Base-by-base conservation (phyloP, 2,329 filamentous ascomycete genomes). In the Aspergillus transmontanensis region DNA sequence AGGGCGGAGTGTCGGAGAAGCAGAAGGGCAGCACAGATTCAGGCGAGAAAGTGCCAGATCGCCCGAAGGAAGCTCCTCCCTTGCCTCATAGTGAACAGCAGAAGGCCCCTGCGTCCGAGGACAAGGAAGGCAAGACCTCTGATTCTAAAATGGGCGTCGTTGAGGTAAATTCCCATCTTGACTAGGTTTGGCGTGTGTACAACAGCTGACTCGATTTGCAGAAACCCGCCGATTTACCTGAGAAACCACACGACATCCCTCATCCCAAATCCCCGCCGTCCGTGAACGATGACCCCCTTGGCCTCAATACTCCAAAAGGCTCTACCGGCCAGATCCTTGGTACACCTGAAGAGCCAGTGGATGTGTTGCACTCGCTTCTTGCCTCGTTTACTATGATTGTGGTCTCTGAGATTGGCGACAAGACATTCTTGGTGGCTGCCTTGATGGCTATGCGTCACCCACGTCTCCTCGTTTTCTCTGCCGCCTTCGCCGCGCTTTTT, bases 371-470 rank as follows among this genome's bases (percentile, higher is more conserved):
- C 78, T 98, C 95, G 4, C 96, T 95, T 73, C 75, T 96, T 14
- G 88, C 98, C 36, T 96, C 95, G 19, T 88, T 97, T 64, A 94
- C 94, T 62, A 99, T 98, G 95, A 99, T 99, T 72, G 83, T 98
- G 66, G 90, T 98, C 71, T 97, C 94, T 54, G 95, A 99, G 78
- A 89, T 99, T 72, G 95, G 95, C 67, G 95, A 99, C 86, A 99
- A 99, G 82, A 99, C 95, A 0, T 99, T 99, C 83, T 85, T 99
- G 50, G 93, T 99, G 26, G 95, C 95, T 7, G 94, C 94, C 9
- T 87, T 99, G 21, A 99, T 99, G 95, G 95, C 95, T 14, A 99
- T 99, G 95, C 95, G 97, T 76, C 94, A 99, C 73, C 91, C 95
- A 66, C 90, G 95, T 58, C 83, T 97, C 67, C 86, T 98, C 14